These are phyloP conservation scores for Olyra latifolia DNA, from an alignment of 176 grass and related monocot genomes.

Conservation along the genomic window DNA sequence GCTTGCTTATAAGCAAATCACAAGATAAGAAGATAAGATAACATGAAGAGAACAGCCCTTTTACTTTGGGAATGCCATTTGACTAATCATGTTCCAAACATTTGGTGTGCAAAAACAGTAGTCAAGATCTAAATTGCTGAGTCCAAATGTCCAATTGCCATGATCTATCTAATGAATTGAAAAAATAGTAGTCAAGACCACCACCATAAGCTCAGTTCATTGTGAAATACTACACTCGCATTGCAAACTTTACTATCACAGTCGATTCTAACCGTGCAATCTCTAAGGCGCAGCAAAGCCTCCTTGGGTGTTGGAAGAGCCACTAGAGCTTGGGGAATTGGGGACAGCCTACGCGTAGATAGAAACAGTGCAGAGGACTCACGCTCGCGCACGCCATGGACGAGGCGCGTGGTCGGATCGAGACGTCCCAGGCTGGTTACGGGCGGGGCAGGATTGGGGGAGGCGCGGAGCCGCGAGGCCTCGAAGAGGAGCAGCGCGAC, in stretches of 20 bases:
- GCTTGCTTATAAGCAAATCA: too few species aligned
- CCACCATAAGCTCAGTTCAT: background rate
- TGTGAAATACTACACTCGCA: background rate
- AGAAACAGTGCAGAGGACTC: slow-evolving; percentile 33
- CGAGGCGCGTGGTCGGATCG: slow-evolving; percentile 61
- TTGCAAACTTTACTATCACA: background rate
- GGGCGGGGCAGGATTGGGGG: background rate
- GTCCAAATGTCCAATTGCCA: slow-evolving; percentile 15
- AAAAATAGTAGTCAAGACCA: background rate
- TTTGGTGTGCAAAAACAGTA: background rate
- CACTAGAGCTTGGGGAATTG: background rate
- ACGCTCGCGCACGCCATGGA: slow-evolving; percentile 82
- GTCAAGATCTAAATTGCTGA: background rate
- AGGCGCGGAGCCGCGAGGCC: slow-evolving; percentile 48
- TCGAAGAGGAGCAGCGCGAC: slow-evolving; percentile 71
- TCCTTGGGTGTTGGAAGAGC: background rate
- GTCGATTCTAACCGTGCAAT: background rate
- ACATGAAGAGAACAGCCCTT: too few species aligned
- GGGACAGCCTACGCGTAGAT: slow-evolving; percentile 30
- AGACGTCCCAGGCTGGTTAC: slow-evolving; percentile 60
- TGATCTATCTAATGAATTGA: slow-evolving; percentile 6
- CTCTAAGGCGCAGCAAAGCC: background rate
- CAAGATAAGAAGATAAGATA: too few species aligned
- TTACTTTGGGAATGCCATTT: background rate
- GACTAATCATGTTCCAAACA: slow-evolving; percentile 8